Evolutionary conservation across 2,329 filamentous ascomycete species (phyloP), one percentile per base, ranked within the genome.

Genomic region (Claviceps spartinae): DNA sequence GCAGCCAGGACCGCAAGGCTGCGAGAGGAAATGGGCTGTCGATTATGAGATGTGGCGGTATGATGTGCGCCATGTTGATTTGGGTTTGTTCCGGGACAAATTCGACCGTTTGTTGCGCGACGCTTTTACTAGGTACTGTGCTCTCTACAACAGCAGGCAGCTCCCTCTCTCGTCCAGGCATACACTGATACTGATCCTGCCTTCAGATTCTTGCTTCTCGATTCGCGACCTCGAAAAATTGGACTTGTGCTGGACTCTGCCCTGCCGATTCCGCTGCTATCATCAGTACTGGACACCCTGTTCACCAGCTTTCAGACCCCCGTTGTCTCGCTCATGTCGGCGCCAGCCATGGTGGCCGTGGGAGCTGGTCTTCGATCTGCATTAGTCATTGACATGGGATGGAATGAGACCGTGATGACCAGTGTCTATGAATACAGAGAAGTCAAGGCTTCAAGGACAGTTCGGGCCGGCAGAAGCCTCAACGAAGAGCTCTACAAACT

Each of bases 371-470:
- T 95, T 42, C 82, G 93, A 14, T 88, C 87, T n/a, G 88, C 85
- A 1, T 67, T 98, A 43, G 81, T 97, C 0, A 75, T 98, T 40
- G 89, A 98, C 62, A 76, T 98, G 54, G 93, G 91, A 44, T 98
- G 93, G 93, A 77, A 82, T 43, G 93, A 97, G 67, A 95, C 90
- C 0, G 78, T 84, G 0, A 79, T 94, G 22, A 95, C 88, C 0
- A 86, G 83, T 5, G 76, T 97, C 6, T 97, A 90, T 63, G 93
- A 98, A 68, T 95, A 89, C 65, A 83, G 87, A 51, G 89, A 95
- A 64, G 80, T 95, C 1, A 74, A 76, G 16, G 81, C 80, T 51
- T 79, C 75, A 52, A 77, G 87, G 51, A 91, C 80, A 41, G 74
- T 87, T 14, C 77, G 93, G 57, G 89, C 81, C 37, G 88, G 85